These are phyloP conservation scores for Aspergillus flavus DNA, from an alignment of 2,329 filamentous ascomycete genomes.

Conservation along the genomic window DNA sequence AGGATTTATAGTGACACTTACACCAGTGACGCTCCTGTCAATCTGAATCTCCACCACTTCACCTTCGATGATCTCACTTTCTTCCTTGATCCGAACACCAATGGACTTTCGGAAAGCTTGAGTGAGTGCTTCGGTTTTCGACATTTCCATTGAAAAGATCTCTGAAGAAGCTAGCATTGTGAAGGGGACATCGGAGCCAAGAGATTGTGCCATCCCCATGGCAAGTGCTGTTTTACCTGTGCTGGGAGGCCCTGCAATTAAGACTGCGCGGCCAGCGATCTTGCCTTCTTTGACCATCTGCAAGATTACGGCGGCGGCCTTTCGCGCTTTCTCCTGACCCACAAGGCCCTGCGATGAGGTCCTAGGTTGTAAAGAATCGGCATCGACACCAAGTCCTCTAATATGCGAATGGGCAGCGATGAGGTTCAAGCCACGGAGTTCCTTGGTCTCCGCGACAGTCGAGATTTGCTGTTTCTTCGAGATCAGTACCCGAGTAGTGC, in stretches of 20 bases:
- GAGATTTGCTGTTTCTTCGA: constrained; percentile 58
- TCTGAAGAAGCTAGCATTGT: constrained; percentile 94
- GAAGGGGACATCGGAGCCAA: constrained; percentile 92
- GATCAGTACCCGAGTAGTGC: constrained; percentile 13
- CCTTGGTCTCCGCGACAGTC: constrained; percentile 92
- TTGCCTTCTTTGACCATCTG: constrained; percentile 99
- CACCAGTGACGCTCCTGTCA: constrained; percentile 90
- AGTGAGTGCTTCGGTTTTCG: constrained; percentile 95
- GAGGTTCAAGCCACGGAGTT: constrained; percentile 93
- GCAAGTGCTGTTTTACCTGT: constrained; percentile 98
- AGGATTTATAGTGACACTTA: constrained; percentile 34
- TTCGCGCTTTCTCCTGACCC: constrained; percentile 93
- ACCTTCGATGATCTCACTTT: constrained; percentile 98
- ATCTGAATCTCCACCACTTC: constrained; percentile 99
- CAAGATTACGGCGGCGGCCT: constrained; percentile 92
- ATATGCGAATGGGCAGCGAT: constrained; percentile 99
- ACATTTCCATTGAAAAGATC: constrained; percentile 99
- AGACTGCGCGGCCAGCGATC: constrained; percentile 90
- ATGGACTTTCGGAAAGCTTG: constrained; percentile 99
- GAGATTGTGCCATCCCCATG: constrained; percentile 97
- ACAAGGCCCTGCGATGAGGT: constrained; percentile 87
- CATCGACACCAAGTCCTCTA: constrained; percentile 89
- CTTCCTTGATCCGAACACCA: constrained; percentile 96
- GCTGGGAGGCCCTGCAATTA: constrained; percentile 93
- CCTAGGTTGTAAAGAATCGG: constrained; percentile 85